These are phyloP conservation scores for Termitomyces sp. DNA, from an alignment of 768 basidiomycete species.

Conservation along the genomic window DNA sequence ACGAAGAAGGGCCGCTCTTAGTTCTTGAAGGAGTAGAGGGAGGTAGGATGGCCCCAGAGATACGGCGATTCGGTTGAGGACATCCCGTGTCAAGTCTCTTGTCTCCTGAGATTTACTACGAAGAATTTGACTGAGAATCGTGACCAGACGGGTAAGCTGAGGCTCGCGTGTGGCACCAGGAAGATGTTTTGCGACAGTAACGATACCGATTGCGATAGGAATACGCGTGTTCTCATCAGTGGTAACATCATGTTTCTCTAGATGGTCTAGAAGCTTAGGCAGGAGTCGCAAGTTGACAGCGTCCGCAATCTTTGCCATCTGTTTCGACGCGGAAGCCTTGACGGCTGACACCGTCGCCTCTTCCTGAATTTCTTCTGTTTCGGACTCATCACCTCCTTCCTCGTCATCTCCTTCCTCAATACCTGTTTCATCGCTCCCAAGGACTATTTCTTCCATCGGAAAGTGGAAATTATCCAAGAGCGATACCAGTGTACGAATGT, in stretches of 20 bases:
- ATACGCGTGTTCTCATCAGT: constrained; percentile 84
- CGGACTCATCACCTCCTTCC: constrained; percentile 20
- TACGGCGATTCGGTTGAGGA: constrained; percentile 73
- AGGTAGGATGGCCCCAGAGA: constrained; percentile 72
- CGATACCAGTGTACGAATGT: constrained; percentile 78
- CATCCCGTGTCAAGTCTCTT: constrained; percentile 78
- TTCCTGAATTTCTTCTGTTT: constrained; percentile 5
- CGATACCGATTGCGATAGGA: constrained; percentile 82
- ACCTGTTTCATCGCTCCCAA: constrained; percentile 22
- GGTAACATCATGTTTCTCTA: constrained; percentile 75
- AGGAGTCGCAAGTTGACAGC: constrained; percentile 72
- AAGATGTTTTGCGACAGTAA: constrained; percentile 76
- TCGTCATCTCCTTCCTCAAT: constrained; percentile 28
- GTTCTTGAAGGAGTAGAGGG: constrained; percentile 65
- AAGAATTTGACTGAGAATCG: constrained; percentile 81
- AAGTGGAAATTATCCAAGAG: constrained; percentile 92
- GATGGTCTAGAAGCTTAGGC: constrained; percentile 70
- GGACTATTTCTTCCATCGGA: constrained; percentile 59
- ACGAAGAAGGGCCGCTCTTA: constrained; percentile 77
- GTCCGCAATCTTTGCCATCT: constrained; percentile 52
- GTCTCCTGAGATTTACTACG: constrained; percentile 94
- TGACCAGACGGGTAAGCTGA: constrained; percentile 74
- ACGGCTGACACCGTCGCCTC: not conserved
- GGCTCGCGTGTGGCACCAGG: constrained; percentile 55
- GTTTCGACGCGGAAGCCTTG: constrained; percentile 1